Evolutionary conservation across 148 eudicot genomes (phyloP).

Genomic region (Rheum nobile): DNA sequence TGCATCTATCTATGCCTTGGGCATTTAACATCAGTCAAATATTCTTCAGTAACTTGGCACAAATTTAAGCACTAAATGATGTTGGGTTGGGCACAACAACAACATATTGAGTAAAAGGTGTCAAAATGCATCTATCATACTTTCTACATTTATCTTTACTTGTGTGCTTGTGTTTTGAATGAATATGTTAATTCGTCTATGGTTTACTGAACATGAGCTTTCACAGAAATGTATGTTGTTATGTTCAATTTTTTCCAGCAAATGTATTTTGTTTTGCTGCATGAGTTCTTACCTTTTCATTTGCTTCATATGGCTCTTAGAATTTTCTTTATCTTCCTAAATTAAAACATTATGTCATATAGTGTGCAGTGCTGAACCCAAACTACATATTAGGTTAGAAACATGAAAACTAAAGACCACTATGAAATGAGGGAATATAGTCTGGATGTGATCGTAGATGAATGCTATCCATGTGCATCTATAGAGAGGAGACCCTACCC

Average conservation of each 20-base stretch:
- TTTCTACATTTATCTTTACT: too few relatives aligned
- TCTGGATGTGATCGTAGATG: constrained; percentile 58
- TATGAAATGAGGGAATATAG: constrained; percentile 84
- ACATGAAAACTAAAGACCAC: constrained; percentile 50
- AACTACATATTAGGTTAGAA: constrained; percentile 41
- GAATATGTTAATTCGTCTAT: too few relatives aligned
- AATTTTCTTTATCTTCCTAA: neutral
- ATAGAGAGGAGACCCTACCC: constrained; percentile 62
- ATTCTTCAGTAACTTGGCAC: too few relatives aligned
- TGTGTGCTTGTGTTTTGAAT: too few relatives aligned
- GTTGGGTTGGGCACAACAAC: neutral
- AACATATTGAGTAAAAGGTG: neutral
- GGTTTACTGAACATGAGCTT: too few relatives aligned
- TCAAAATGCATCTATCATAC: neutral
- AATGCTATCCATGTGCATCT: constrained; percentile 34
- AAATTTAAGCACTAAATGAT: neutral
- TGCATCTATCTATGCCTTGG: too few relatives aligned
- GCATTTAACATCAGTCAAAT: too few relatives aligned
- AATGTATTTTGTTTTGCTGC: too few relatives aligned
- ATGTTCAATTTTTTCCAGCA: too few relatives aligned
- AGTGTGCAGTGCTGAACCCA: constrained; percentile 3
- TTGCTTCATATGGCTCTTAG: neutral
- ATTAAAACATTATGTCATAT: neutral
- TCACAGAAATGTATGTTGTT: too few relatives aligned
- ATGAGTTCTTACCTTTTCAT: neutral